Evolutionary conservation across 352 stramenopile species (phyloP), one percentile per base, ranked within the genome.

Genomic region (Phytophthora chlamydospora): DNA sequence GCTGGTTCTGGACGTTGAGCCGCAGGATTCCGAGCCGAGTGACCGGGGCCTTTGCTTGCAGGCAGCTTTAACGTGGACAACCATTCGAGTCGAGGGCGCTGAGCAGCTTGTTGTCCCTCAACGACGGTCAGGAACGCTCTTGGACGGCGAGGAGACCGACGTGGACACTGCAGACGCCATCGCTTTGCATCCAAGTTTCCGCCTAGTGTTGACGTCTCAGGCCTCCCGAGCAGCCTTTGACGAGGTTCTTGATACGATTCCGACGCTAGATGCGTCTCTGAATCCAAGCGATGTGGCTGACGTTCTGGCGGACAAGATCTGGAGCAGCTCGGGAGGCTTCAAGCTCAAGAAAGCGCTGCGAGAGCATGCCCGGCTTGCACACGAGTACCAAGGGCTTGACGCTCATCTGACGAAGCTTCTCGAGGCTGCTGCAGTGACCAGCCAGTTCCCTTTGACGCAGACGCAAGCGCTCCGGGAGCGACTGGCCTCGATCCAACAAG

Each of bases 1-100:
- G 6, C 17, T 91, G 14, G 77, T 91, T 6, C 53, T 91, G 0
- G 82, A 89, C 12, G 70, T 89, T 0, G 67, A 84, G 7, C 80
- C 80, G 3, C 40, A 74, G 0, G 73, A 91, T 38, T 36, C 57
- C 0, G 68, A 82, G 32, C 52, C 40, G 17, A 16, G 27, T 29
- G 44, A 35, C 19, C 39, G 10, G 49, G 60, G 13, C 29, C 54
- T 16, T 10, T 83, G 33, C 44, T 52, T 50, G 11, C 40, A 45
- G 19, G 40, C 58, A 14, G 41, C 76, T 3, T 84, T 87, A 7
- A 43, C 66, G 13, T 86, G 78, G 74, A 45, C 58, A 42, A 65
- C 66, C 11, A 39, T 21, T 6, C n/a, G 55, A 0, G 29, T 76
- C 1, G 60, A 71, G 24, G 69, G 62, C 0, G 4, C 14, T 4